Base-by-base conservation (phyloP, 148 eudicot genomes). In the Mesembryanthemum crystallinum region DNA sequence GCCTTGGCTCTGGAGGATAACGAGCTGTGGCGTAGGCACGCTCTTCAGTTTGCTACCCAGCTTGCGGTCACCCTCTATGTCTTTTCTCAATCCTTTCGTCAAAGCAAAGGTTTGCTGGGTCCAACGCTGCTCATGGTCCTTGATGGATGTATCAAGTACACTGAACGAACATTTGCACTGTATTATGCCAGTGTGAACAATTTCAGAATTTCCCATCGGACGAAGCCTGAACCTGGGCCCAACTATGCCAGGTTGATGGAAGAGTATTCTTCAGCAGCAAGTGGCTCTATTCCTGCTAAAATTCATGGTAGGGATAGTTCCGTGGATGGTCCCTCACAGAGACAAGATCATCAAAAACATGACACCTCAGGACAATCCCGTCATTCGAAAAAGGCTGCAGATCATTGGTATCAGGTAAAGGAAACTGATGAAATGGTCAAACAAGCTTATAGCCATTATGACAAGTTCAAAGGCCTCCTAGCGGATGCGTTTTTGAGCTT, bases 401-500 rank as follows among this genome's bases (percentile, higher is more conserved):
- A 43, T 9, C 49, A 9, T 43, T 43, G 49, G 49, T 43, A 43
- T 43, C 49, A 43, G 49, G 49, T 21, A 52, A 23, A 57, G n/a
- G 60, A 57, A 21, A 57, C 25, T 57, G 60, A 57, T 23, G 27
- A 1, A 3, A 57, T 57, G 60, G 52, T 80, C 8, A 4, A 4
- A 20, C 9, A 29, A 18, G 88, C 86, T 1, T 27, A 73, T 45
- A 0, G 39, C 0, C 69, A 37, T 7, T 86, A 58, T 47, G 3
- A 32, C 4, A 73, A 55, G 32, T 86, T 69, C 65, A 83, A 74
- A 72, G 78, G 68, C 24, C 77, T 86, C 17, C 2, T 81, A 13
- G 81, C 74, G 2, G 89, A 84, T 32, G 61, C 55, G 2, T 59
- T 73, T 1, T 47, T 84, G 42, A 73, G 75, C 71, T 76, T 69